These are phyloP conservation scores for Candida xyloterini DNA, from an alignment of 805 yeast species.

Conservation along the genomic window DNA sequence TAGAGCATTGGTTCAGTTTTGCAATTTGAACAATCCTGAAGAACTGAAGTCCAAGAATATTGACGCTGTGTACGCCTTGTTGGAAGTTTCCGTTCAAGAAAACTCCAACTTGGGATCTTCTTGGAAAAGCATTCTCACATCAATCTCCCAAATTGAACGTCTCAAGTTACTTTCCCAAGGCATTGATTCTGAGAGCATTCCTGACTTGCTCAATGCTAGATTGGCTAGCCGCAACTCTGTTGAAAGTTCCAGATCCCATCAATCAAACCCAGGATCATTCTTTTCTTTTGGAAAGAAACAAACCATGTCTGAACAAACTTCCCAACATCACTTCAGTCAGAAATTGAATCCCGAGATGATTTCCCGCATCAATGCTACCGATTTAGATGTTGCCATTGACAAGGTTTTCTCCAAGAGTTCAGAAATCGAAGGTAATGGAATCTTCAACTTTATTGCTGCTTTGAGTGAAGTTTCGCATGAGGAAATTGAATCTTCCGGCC, in stretches of 20 bases:
- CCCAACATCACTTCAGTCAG: conserved; percentile 69
- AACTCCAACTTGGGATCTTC: conserved; percentile 72
- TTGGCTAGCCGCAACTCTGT: conserved; percentile 52
- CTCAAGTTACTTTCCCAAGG: conserved; percentile 86
- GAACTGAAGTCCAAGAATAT: conserved; percentile 79
- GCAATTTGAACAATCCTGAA: conserved; percentile 72
- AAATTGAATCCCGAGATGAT: conserved; percentile 59
- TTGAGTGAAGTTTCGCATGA: conserved; percentile 82
- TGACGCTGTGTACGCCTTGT: conserved; percentile 68
- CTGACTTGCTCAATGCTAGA: conserved; percentile 80
- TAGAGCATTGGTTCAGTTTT: conserved; percentile 84
- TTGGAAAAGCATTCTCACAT: conserved; percentile 80
- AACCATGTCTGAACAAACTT: conserved; percentile 64
- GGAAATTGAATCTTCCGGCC: conserved; percentile 86
- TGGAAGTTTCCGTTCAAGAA: conserved; percentile 74
- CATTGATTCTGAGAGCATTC: conserved; percentile 75
- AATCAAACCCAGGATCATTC: conserved; percentile 43
- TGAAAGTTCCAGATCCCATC: conserved; percentile 47
- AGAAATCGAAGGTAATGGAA: conserved; percentile 75
- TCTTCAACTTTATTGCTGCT: conserved; percentile 83
- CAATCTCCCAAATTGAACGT: conserved; percentile 89
- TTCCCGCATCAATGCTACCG: conserved; percentile 57
- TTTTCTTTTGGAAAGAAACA: conserved; percentile 50
- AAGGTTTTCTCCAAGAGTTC: conserved; percentile 82
- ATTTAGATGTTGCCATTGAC: conserved; percentile 77